Percentiles rank a stretch among this genome's conserved stretches.
Evolutionary conservation across 2,329 filamentous ascomycete genomes (phyloP).

Genomic region (Nannizziopsis barbatae): DNA sequence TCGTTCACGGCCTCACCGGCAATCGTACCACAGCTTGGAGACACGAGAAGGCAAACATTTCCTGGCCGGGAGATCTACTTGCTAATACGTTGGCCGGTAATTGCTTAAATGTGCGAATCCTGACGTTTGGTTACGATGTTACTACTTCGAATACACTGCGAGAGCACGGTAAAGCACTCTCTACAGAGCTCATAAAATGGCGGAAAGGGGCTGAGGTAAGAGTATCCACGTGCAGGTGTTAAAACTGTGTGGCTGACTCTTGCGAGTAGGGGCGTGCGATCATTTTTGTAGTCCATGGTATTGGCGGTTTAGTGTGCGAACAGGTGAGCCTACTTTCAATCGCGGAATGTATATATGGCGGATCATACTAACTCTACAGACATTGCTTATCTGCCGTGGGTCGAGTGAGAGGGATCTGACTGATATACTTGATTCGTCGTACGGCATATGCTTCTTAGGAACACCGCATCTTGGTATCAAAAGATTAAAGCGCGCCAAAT

Average conservation of each 20-base stretch:
- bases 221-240: too few species aligned
- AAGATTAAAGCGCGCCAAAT: too few species aligned
- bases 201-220: too few species aligned
- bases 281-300: conserved; percentile 7
- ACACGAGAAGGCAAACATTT: conserved; percentile 5
- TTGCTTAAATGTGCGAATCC: conserved; percentile 8
- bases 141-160: background rate
- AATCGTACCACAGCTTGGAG: conserved; percentile 16
- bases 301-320: conserved; percentile 2
- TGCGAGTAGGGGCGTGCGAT: conserved; percentile 13
- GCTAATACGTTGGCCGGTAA: conserved; percentile 8
- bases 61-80: conserved; percentile 17
- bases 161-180: too few species aligned
- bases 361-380: too few species aligned
- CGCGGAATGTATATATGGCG: background rate
- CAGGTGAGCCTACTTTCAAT: too few species aligned
- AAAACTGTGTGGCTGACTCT: background rate
- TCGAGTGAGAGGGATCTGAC: too few species aligned
- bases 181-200: too few species aligned
- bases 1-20: conserved; percentile 18
- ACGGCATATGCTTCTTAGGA: conserved; percentile 9
- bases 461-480: conserved; percentile 10
- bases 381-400: too few species aligned
- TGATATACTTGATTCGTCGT: too few species aligned
- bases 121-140: conserved; percentile 15